Percentiles rank a stretch among this genome's conserved stretches.
Conservation (phyloP, 306 rosid genomes). For the Castanospermum australe region DNA sequence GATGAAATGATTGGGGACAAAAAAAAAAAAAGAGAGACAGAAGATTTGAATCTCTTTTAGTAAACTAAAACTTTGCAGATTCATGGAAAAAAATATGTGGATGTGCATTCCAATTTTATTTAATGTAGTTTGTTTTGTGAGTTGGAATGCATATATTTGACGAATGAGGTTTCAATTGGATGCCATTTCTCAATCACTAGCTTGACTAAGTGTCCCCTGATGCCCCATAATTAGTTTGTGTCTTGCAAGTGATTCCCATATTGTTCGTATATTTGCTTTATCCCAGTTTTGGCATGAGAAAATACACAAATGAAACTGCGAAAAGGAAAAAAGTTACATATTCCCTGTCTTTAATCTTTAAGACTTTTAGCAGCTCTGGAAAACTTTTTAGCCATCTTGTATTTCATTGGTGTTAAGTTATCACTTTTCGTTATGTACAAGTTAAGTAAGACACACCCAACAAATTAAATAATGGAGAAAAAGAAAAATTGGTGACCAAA, state of each 20-base stretch:
- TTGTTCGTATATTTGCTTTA: slow-evolving; percentile 33
- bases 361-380: slow-evolving; percentile 32
- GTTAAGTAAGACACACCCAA: not conserved
- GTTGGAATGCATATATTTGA: slow-evolving; percentile 40
- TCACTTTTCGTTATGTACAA: slow-evolving; percentile 13
- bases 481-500: slow-evolving; percentile 6
- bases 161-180: slow-evolving; percentile 7
- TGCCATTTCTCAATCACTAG: slow-evolving; percentile 33
- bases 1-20: too few relatives aligned
- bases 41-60: too few relatives aligned
- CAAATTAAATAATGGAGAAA: not conserved
- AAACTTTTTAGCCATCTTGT: slow-evolving; percentile 14
- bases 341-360: slow-evolving; percentile 40
- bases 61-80: slow-evolving; percentile 15
- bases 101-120: not conserved
- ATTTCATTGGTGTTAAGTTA: not conserved
- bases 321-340: slow-evolving; percentile 29
- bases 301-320: slow-evolving; percentile 31
- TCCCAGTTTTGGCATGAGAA: slow-evolving; percentile 30
- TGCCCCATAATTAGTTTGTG: slow-evolving; percentile 44
- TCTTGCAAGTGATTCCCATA: slow-evolving; percentile 48
- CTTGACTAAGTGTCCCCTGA: slow-evolving; percentile 54
- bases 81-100: slow-evolving; percentile 27
- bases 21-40: too few relatives aligned
- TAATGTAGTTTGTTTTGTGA: slow-evolving; percentile 18